Evolutionary conservation across 2,329 filamentous ascomycete genomes (phyloP).

Genomic region (Pseudogymnoascus sp.): DNA sequence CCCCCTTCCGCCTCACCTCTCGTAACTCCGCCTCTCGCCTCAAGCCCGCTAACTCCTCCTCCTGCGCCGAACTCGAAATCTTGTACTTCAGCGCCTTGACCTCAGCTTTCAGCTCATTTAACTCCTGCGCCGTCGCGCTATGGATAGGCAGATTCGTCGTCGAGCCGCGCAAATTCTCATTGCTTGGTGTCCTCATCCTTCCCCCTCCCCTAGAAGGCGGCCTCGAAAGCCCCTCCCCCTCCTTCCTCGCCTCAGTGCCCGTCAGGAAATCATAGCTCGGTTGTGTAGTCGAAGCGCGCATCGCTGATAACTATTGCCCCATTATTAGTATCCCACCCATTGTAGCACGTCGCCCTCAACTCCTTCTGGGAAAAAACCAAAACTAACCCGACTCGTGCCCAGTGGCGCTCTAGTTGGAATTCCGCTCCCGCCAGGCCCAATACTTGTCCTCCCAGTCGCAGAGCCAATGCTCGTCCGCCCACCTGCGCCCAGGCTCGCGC

Average conservation of each 20-base stretch:
- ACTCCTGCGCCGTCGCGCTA: constrained; percentile 25
- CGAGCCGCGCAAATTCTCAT: constrained; percentile 51
- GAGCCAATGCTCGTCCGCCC: background rate
- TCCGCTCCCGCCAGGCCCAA: background rate
- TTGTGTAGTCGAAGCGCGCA: constrained; percentile 44
- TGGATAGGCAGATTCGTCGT: constrained; percentile 35
- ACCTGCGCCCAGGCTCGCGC: constrained; percentile 6
- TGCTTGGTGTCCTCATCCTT: constrained; percentile 19
- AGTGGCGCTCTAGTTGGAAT: background rate
- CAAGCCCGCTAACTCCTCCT: constrained; percentile 72
- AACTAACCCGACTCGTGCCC: background rate
- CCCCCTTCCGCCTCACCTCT: constrained; percentile 72
- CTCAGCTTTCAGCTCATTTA: constrained; percentile 85
- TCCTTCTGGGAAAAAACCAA: fast-evolving
- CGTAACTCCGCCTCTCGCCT: constrained; percentile 79
- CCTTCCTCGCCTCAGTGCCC: constrained; percentile 38
- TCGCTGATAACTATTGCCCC: constrained; percentile 37
- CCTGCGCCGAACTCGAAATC: constrained; percentile 78
- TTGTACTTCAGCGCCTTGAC: constrained; percentile 84
- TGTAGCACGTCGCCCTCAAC: background rate
- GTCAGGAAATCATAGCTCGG: constrained; percentile 56
- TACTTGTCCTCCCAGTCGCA: background rate
- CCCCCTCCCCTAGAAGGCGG: constrained; percentile 32
- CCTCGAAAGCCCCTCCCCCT: constrained; percentile 29
- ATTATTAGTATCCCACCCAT: background rate